Base-by-base conservation (phyloP, 768 basidiomycete genomes). In the Boletus reticulatus region DNA sequence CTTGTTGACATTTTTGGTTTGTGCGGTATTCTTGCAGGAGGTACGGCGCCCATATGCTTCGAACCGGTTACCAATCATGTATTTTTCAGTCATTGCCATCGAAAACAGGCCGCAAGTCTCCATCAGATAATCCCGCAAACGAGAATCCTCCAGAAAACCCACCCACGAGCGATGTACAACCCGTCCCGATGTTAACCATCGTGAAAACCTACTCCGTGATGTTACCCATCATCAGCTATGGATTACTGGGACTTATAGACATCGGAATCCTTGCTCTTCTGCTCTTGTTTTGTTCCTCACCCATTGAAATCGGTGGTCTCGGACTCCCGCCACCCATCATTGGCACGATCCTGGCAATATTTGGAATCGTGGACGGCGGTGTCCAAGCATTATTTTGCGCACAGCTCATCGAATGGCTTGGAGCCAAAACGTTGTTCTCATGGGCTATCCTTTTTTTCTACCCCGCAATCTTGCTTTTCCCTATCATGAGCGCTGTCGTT, bases 251-350 rank as follows among this genome's bases (percentile, higher is more conserved):
- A 9, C 73, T 84, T 20, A 61, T 78, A 12, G 78, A 80, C 32
- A 75, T 78, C 32, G 64, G 72, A 6, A 53, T 74, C 48, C 47
- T 62, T 20, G 74, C 72, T 16, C 68, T 84, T 16, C 31, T 72
- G 0, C 81, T 83, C 1, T 65, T 82, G 37, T 77, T 82, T 62
- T 74, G 74, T 49, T 68, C 78, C 29, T 74, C 76, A 6, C 76
- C 82, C 1, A 62, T 76, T 24, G 66, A 65, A 24, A 65, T 75
- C 6, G 80, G 80, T 14, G 80, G 80, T 2, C 64, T 79, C 27
- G 76, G 73, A 14, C 64, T 81, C 8, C 34, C 68, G 1, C 78
- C 80, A 3, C 63, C 69, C 16, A 54, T 53, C 13, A 82, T 82
- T 24, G 80, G 81, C 3, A 63, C 63, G 27, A 67, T 63, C 48